A percentile compares a stretch with the other conserved stretches of the same genome.
phyloP scores from a whole-genome alignment of 2,329 filamentous ascomycete genomes.

The Waltergamsia citrina region DNA sequence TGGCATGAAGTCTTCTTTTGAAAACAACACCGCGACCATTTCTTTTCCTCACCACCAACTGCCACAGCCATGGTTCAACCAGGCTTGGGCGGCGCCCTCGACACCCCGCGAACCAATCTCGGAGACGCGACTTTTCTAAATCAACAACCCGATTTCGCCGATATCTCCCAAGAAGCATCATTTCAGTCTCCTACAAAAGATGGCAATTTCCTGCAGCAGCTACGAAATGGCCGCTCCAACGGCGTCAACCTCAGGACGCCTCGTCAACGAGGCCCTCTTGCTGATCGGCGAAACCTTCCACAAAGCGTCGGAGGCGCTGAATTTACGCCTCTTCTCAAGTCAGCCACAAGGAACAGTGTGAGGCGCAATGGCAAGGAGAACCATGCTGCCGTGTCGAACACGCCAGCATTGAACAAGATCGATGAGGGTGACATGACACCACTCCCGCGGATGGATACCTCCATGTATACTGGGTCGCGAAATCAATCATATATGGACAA shows the following conservation, averaged over 20 bases:
- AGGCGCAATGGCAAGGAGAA: slow-evolving; percentile 53
- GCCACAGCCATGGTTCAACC: slow-evolving; percentile 50
- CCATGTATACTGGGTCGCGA: slow-evolving; percentile 56
- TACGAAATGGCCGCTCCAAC: slow-evolving; percentile 55
- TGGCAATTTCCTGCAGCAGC: slow-evolving; percentile 61
- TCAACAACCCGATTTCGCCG: slow-evolving; percentile 58
- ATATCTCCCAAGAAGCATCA: slow-evolving; percentile 79
- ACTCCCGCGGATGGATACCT: slow-evolving; percentile 64
- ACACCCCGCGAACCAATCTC: slow-evolving; percentile 77
- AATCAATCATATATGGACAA: slow-evolving; percentile 56
- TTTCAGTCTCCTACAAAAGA: slow-evolving; percentile 71
- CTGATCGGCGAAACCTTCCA: slow-evolving; percentile 63
- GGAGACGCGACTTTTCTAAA: slow-evolving; percentile 77
- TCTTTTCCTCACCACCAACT: too few relatives aligned
- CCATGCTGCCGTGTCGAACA: slow-evolving; percentile 44
- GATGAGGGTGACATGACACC: slow-evolving; percentile 67
- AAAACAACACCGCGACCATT: neutral
- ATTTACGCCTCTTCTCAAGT: slow-evolving; percentile 91
- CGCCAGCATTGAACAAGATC: slow-evolving; percentile 57
- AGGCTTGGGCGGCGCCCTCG: slow-evolving; percentile 55
- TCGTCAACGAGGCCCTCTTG: slow-evolving; percentile 60
- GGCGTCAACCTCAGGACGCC: slow-evolving; percentile 62
- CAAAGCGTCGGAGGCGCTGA: slow-evolving; percentile 58
- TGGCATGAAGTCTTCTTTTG: neutral
- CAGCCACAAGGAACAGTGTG: slow-evolving; percentile 61